Conservation (phyloP, 2,329 filamentous ascomycete species). For the Coniella lustricola region DNA sequence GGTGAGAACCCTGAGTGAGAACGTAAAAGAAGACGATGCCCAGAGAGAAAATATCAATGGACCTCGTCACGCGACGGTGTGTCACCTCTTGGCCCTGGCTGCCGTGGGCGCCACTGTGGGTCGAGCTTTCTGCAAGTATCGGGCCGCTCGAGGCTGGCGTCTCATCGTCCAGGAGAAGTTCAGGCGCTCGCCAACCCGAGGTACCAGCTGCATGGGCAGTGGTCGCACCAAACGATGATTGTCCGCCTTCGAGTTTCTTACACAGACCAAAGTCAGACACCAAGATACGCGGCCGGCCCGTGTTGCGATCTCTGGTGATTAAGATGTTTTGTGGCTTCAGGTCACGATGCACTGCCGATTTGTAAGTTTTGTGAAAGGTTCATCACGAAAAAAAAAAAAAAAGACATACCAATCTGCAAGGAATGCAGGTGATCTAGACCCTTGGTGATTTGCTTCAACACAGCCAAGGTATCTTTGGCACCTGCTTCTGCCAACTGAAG, state of each 20-base stretch:
- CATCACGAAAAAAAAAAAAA: no score
- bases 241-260: constrained; percentile 91
- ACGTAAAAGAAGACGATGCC: constrained; percentile 99
- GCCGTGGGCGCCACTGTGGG: constrained; percentile 55
- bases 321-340: constrained; percentile 97
- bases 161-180: constrained; percentile 78
- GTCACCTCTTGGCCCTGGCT: constrained; percentile 33
- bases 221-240: constrained; percentile 90
- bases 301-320: constrained; percentile 61
- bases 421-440: constrained; percentile 85
- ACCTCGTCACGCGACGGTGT: constrained; percentile 67
- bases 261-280: constrained; percentile 98
- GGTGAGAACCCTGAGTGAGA: constrained; percentile 85
- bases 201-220: constrained; percentile 91
- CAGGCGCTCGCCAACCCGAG: constrained; percentile 92
- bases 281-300: constrained; percentile 70
- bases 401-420: constrained; percentile 61
- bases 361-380: no score
- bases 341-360: constrained; percentile 65
- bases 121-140: constrained; percentile 44
- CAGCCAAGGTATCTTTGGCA: constrained; percentile 67
- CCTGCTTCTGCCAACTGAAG: constrained; percentile 64
- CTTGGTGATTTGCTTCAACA: constrained; percentile 82
- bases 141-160: constrained; percentile 39
- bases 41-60: constrained; percentile 95